Percentiles rank a stretch among this genome's conserved stretches.
Conservation (phyloP, 371 early-diverging fungal species). For the Parasitella parasitica region DNA sequence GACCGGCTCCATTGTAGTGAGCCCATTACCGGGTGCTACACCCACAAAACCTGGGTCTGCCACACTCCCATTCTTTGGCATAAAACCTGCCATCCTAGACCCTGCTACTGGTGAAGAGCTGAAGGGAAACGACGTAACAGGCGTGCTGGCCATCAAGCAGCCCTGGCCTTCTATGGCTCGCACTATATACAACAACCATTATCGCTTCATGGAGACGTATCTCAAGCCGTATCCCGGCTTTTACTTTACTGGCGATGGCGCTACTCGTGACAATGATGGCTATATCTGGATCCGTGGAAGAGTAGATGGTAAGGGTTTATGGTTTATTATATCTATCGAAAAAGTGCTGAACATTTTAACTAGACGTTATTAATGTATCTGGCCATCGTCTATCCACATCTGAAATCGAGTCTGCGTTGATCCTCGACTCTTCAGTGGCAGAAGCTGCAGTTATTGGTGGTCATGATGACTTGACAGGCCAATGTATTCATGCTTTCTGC, state of each 20-base stretch:
- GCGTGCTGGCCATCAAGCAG: conserved; percentile 84
- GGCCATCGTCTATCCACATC: conserved; percentile 97
- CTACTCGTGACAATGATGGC: conserved; percentile 83
- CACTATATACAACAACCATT: conserved; percentile 88
- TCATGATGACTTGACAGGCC: conserved; percentile 92
- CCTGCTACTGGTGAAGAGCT: conserved; percentile 79
- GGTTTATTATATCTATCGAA: no score
- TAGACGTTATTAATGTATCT: conserved; percentile 94
- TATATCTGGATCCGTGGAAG: conserved; percentile 81
- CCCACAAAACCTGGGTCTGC: conserved; percentile 95
- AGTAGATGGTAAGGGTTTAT: conserved; percentile 6
- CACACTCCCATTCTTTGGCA: conserved; percentile 96
- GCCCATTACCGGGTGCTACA: conserved; percentile 87
- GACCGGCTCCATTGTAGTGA: conserved; percentile 94
- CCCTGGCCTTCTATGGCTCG: conserved; percentile 98
- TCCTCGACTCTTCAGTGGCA: conserved; percentile 74
- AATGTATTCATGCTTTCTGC: conserved; percentile 75
- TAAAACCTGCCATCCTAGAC: conserved; percentile 84
- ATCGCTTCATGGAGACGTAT: conserved; percentile 91
- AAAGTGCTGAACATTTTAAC: no score
- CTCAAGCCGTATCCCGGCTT: conserved; percentile 82
- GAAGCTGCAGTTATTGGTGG: conserved; percentile 96
- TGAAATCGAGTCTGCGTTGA: conserved; percentile 92
- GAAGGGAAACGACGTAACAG: conserved; percentile 80
- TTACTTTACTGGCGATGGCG: conserved; percentile 91